Percentiles rank a stretch among this genome's conserved stretches.
phyloP scores from a whole-genome alignment of 305 asterid genomes.

The Fraxinus ornus region DNA sequence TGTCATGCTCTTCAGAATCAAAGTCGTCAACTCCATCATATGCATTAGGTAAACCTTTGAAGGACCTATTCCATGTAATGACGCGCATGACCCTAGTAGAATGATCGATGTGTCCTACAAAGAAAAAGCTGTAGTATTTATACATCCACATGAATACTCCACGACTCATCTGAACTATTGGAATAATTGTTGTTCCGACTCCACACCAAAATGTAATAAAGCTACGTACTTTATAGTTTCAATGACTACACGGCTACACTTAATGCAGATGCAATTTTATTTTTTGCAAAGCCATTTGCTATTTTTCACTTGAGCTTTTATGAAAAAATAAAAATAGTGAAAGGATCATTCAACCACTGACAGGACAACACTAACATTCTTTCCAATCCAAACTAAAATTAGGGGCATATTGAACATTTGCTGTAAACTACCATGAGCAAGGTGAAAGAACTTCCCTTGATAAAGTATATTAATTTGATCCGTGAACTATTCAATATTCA shows the following conservation, averaged over 20 bases:
- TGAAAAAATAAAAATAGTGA: background rate
- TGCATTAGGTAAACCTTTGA: conserved; percentile 56
- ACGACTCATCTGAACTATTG: conserved; percentile 10
- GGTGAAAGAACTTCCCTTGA: conserved; percentile 1
- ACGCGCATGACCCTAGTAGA: conserved; percentile 96
- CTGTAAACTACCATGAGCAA: background rate
- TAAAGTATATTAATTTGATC: conserved; percentile 7
- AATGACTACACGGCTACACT: background rate
- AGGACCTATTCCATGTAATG: conserved; percentile 96
- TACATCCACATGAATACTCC: conserved; percentile 1
- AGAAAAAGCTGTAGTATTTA: conserved; percentile 15
- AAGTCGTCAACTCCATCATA: conserved; percentile 74
- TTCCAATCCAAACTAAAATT: background rate
- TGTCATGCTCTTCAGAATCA: conserved; percentile 91
- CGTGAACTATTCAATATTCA: conserved; percentile 1
- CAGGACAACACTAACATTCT: background rate
- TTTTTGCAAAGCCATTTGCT: background rate
- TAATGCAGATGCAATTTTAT: background rate
- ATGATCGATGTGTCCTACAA: conserved; percentile 87
- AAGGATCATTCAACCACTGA: background rate
- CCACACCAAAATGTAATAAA: background rate
- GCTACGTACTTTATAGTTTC: background rate
- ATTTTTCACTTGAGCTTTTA: background rate
- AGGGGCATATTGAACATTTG: background rate
- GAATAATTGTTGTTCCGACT: background rate